Base-by-base conservation (phyloP, 1,284 basidiomycete species). In the Apiotrichum veenhuisii region DNA sequence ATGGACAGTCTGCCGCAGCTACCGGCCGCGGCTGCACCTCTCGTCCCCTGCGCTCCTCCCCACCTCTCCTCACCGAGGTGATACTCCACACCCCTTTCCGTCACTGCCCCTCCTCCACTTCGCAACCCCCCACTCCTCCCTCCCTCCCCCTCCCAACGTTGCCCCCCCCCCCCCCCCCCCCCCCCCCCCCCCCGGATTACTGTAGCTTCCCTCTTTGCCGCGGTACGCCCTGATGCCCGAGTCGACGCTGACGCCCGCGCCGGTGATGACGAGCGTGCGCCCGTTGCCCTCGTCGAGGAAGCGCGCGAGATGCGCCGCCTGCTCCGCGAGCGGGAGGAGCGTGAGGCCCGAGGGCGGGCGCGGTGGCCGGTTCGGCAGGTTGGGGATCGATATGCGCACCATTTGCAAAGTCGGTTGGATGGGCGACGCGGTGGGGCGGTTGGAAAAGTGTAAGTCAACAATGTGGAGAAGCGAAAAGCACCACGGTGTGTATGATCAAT, bases 211-310 rank as follows among this genome's bases (percentile, higher is more conserved):
- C 68, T 91, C 87, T 59, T 82, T 81, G 4, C 89, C 90, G 61
- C 90, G 80, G 75, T 94, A 93, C 17, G 91, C 91, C 63, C 90
- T 81, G 58, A 96, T 93, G 27, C 92, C 92, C 20, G 87, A 89
- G 72, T 96, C 92, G 22, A 95, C 92, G 70, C 88, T 91, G 57
- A 95, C 88, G 5, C 93, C 92, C 0, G 92, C 92, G 0, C 92
- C 92, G 0, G 91, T 94, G 50, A 97, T 72, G 7, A 93, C 78
- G 0, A 86, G 77, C 30, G 85, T 79, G 57, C 73, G 72, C 1
- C 76, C 84, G 73, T 85, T 85, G 40, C 88, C 89, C 2, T 80
- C 77, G 0, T 79, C 73, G 14, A 95, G 75, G 66, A 93, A 93
- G 2, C 78, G 70, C 5, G 83, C 78, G 37, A 93, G 81, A 54